These are phyloP conservation scores for Turnera subulata DNA, from an alignment of 345 rosid genomes.

Conservation along the genomic window DNA sequence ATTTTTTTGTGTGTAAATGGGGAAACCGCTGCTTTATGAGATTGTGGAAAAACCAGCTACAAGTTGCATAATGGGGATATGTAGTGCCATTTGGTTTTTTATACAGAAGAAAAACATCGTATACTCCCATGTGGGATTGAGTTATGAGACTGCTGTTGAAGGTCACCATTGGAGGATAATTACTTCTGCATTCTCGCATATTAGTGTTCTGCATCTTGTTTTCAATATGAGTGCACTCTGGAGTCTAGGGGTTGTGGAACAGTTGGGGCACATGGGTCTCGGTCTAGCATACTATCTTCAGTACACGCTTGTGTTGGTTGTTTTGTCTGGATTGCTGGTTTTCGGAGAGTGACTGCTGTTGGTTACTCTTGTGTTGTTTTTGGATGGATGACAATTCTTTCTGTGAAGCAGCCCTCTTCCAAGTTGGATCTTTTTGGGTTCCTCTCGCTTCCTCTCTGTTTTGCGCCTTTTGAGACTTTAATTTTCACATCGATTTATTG, in stretches of 20 bases:
- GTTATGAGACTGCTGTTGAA: constrained; percentile 72
- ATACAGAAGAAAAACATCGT: constrained; percentile 91
- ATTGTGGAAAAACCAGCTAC: constrained; percentile 85
- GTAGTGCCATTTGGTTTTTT: constrained; percentile 73
- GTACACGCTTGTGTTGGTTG: constrained; percentile 72
- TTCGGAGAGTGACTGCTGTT: constrained; percentile 87
- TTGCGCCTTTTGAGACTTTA: constrained; percentile 91
- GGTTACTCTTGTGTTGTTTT: constrained; percentile 98
- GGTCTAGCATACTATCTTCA: constrained; percentile 84
- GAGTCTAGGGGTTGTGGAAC: constrained; percentile 94
- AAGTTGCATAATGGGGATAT: constrained; percentile 64
- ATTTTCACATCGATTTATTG: constrained; percentile 93
- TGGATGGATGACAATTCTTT: constrained; percentile 98
- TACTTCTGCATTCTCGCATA: constrained; percentile 93
- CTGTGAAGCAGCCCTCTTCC: constrained; percentile 89
- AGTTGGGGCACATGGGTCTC: constrained; percentile 62
- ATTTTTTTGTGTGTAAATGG: constrained; percentile 51
- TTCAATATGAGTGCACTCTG: constrained; percentile 98
- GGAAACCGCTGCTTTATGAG: constrained; percentile 78
- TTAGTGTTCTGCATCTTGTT: constrained; percentile 85
- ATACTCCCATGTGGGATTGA: constrained; percentile 84
- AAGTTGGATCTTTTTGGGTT: constrained; percentile 89
- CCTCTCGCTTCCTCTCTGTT: constrained; percentile 89
- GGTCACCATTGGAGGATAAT: constrained; percentile 96
- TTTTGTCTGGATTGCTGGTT: constrained; percentile 71